phyloP scores from a whole-genome alignment of 768 basidiomycete genomes.

The Omphalotus guepiniiformis region DNA sequence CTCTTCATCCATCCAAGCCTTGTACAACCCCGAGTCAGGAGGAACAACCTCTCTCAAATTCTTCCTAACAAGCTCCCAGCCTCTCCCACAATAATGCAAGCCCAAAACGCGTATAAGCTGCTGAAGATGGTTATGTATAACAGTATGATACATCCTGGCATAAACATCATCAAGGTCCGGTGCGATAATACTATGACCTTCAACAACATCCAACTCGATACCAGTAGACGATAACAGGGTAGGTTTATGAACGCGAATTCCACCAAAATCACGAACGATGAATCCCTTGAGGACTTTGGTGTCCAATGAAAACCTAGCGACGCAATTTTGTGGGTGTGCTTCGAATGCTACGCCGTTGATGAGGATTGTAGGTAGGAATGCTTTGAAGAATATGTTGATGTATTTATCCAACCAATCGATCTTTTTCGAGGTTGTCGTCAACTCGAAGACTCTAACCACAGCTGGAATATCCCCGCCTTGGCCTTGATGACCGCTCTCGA shows the following conservation, averaged over 20 bases:
- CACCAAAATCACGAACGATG: slow-evolving; percentile 56
- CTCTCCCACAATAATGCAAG: slow-evolving; percentile 51
- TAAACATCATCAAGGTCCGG: slow-evolving; percentile 51
- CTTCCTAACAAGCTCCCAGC: slow-evolving; percentile 47
- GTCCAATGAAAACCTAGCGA: slow-evolving; percentile 46
- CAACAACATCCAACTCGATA: slow-evolving; percentile 42
- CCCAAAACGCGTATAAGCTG: slow-evolving; percentile 54
- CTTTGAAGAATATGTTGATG: slow-evolving; percentile 45
- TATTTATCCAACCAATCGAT: slow-evolving; percentile 51
- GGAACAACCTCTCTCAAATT: slow-evolving; percentile 43
- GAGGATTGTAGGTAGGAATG: slow-evolving; percentile 51
- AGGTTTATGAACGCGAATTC: slow-evolving; percentile 47
- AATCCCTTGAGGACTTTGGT: slow-evolving; percentile 51
- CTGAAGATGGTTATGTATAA: slow-evolving; percentile 57
- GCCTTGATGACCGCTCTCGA: slow-evolving; percentile 50
- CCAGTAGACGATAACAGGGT: slow-evolving; percentile 48
- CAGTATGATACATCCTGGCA: slow-evolving; percentile 52
- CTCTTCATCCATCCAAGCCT: slow-evolving; percentile 47
- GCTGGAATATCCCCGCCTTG: slow-evolving; percentile 41
- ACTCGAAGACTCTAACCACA: slow-evolving; percentile 45
- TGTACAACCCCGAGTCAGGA: slow-evolving; percentile 39
- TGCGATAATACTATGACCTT: slow-evolving; percentile 48
- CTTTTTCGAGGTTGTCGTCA: slow-evolving; percentile 48
- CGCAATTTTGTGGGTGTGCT: slow-evolving; percentile 56
- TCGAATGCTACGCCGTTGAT: slow-evolving; percentile 57